phyloP scores from a whole-genome alignment of 1,284 basidiomycete genomes.

The Cryptococcus sp. region DNA sequence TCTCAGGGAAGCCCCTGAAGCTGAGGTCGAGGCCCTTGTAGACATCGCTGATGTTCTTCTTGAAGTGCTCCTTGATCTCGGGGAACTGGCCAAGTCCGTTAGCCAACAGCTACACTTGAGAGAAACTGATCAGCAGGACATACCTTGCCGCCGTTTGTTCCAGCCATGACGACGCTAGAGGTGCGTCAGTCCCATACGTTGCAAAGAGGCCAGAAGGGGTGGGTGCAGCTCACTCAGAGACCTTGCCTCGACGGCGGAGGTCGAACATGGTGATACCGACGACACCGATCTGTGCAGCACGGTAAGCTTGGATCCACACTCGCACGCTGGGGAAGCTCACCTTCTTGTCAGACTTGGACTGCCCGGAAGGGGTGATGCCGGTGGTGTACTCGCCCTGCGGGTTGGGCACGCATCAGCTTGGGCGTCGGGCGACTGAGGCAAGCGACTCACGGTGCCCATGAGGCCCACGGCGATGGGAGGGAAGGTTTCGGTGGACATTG shows the following conservation, averaged over 20 bases:
- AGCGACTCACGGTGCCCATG: constrained; percentile 45
- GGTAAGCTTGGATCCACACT: too few relatives aligned
- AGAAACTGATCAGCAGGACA: background rate
- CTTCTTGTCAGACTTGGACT: constrained; percentile 92
- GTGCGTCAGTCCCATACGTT: background rate
- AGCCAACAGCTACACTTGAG: background rate
- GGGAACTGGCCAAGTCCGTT: constrained; percentile 66
- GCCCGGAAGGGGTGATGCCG: constrained; percentile 84
- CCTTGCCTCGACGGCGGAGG: constrained; percentile 78
- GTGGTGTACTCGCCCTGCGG: constrained; percentile 70
- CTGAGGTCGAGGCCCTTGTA: constrained; percentile 75
- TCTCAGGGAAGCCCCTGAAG: constrained; percentile 75
- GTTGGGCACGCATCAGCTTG: constrained; percentile 2
- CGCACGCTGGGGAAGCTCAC: constrained; percentile 49
- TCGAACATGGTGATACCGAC: constrained; percentile 88
- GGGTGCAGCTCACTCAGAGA: constrained; percentile 47
- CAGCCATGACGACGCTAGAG: constrained; percentile 46
- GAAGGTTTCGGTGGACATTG: constrained; percentile 22
- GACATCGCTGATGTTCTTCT: constrained; percentile 73
- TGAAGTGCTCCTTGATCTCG: constrained; percentile 73
- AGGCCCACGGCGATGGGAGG: constrained; percentile 45
- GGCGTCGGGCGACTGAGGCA: background rate
- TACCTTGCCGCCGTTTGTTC: constrained; percentile 49
- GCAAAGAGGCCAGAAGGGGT: background rate
- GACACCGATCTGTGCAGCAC: constrained; percentile 59